A percentile compares a stretch with the other conserved stretches of the same genome.
phyloP scores from a whole-genome alignment of 176 grass and related monocot species.

The Echinochloa phyllopogon region DNA sequence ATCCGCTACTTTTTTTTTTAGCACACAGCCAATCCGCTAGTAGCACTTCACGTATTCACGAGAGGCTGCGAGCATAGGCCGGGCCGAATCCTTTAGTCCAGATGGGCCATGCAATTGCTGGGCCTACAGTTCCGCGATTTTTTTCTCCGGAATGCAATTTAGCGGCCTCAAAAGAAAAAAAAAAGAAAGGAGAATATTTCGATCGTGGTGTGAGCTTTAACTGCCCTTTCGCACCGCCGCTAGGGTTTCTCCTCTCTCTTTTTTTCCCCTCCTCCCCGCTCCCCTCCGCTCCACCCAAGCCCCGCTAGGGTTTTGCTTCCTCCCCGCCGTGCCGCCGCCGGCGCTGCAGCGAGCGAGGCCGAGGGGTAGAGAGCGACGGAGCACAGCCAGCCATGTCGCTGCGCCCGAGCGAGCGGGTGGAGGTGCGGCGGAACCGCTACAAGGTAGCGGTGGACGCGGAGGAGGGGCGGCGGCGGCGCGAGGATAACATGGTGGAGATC shows the following conservation, averaged over 20 bases:
- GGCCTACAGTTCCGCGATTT: neutral
- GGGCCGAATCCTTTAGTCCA: neutral
- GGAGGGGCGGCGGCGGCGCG: conserved; percentile 85
- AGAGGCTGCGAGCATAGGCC: too few relatives aligned
- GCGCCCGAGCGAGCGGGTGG: conserved; percentile 75
- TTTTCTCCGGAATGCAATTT: neutral
- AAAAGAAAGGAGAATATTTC: conserved; percentile 50
- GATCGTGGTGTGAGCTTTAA: conserved; percentile 51
- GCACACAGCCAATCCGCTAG: too few relatives aligned
- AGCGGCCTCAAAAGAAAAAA: neutral
- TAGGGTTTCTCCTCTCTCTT: conserved; percentile 67
- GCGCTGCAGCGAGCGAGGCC: neutral
- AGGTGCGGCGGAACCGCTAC: conserved; percentile 83
- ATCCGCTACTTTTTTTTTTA: too few relatives aligned
- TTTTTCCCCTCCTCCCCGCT: conserved; percentile 6
- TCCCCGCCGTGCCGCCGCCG: neutral
- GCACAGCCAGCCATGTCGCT: conserved; percentile 61
- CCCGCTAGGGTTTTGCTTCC: conserved; percentile 68
- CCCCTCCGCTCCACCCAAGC: conserved; percentile 32
- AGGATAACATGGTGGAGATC: conserved; percentile 99
- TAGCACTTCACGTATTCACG: too few relatives aligned
- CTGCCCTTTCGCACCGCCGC: conserved; percentile 42
- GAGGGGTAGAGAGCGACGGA: neutral
- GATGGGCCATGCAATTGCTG: neutral
- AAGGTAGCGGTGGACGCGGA: conserved; percentile 95